A percentile compares a stretch with the other conserved stretches of the same genome.
phyloP scores from a whole-genome alignment of 768 basidiomycete genomes.

The Lyophyllum decastes region DNA sequence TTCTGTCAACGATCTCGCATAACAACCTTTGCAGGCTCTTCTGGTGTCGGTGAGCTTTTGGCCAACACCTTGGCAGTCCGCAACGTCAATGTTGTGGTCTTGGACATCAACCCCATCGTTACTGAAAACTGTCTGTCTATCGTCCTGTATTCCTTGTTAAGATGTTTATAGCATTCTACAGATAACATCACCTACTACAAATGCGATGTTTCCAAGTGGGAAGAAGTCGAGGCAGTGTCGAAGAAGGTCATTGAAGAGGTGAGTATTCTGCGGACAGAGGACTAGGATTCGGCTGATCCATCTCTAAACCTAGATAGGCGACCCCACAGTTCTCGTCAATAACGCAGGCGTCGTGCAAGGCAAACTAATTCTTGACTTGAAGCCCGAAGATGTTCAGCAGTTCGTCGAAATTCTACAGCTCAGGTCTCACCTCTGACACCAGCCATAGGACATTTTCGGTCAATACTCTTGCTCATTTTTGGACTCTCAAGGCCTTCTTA shows the following conservation, averaged over 20 bases:
- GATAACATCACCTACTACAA: slow-evolving; percentile 85
- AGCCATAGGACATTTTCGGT: slow-evolving; percentile 78
- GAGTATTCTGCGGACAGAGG: slow-evolving; percentile 9
- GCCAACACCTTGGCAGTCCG: slow-evolving; percentile 86
- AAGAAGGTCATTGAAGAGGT: slow-evolving; percentile 81
- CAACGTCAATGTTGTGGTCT: slow-evolving; percentile 81
- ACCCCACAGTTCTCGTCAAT: slow-evolving; percentile 89
- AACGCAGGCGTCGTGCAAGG: slow-evolving; percentile 96
- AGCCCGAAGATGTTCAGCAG: slow-evolving; percentile 79
- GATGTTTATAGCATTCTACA: slow-evolving; percentile 23
- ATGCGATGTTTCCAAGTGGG: slow-evolving; percentile 90
- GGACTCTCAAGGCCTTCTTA: slow-evolving; percentile 91
- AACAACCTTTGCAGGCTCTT: slow-evolving; percentile 56
- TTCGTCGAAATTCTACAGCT: slow-evolving; percentile 28
- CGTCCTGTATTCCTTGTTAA: neutral
- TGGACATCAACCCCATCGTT: slow-evolving; percentile 78
- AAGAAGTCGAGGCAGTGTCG: slow-evolving; percentile 77
- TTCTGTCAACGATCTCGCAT: neutral
- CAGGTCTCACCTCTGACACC: slow-evolving; percentile 1
- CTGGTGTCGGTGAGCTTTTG: slow-evolving; percentile 86
- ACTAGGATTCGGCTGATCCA: neutral
- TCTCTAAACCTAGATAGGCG: slow-evolving; percentile 60
- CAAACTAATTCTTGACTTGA: slow-evolving; percentile 80
- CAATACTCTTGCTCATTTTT: slow-evolving; percentile 89
- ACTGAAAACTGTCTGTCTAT: slow-evolving; percentile 69